phyloP scores from a whole-genome alignment of 2,329 filamentous ascomycete species.

The Aspergillus piperis region DNA sequence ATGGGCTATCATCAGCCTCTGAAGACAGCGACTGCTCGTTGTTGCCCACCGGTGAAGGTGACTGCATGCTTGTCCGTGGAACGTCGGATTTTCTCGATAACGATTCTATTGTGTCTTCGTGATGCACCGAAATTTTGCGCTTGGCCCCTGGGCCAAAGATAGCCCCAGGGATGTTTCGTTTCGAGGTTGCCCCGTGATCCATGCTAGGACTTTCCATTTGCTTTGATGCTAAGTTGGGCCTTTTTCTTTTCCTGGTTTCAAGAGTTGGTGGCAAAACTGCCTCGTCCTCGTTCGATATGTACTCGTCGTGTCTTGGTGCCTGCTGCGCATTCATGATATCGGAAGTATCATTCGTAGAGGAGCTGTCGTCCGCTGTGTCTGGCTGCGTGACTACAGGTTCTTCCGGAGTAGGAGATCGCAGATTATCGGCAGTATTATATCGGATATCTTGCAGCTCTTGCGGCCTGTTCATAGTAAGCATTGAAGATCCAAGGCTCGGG shows the following conservation, averaged over 20 bases:
- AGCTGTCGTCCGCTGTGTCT: constrained; percentile 35
- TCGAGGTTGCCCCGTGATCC: background rate
- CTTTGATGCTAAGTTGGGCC: background rate
- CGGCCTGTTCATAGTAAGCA: constrained; percentile 26
- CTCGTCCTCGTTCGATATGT: constrained; percentile 15
- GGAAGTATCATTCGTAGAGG: background rate
- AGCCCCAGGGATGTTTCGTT: constrained; percentile 9
- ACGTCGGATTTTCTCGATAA: constrained; percentile 30
- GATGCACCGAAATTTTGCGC: constrained; percentile 58
- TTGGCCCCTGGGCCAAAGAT: constrained; percentile 54
- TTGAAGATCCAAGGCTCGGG: background rate
- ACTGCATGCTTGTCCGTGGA: constrained; percentile 37
- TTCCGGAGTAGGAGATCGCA: constrained; percentile 35
- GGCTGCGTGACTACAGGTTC: constrained; percentile 53
- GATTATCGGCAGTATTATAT: constrained; percentile 24
- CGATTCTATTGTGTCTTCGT: constrained; percentile 43
- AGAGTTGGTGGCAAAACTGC: constrained; percentile 31
- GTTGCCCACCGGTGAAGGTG: constrained; percentile 20
- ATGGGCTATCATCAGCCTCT: constrained; percentile 15
- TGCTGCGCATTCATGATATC: constrained; percentile 6
- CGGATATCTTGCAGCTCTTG: constrained; percentile 38
- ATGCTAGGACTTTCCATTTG: background rate
- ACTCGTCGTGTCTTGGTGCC: constrained; percentile 9
- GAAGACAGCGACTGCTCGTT: constrained; percentile 11
- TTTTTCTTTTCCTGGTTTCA: constrained; percentile 35